Evolutionary conservation across 306 rosid genomes (phyloP).

Genomic region (Coriaria nepalensis): DNA sequence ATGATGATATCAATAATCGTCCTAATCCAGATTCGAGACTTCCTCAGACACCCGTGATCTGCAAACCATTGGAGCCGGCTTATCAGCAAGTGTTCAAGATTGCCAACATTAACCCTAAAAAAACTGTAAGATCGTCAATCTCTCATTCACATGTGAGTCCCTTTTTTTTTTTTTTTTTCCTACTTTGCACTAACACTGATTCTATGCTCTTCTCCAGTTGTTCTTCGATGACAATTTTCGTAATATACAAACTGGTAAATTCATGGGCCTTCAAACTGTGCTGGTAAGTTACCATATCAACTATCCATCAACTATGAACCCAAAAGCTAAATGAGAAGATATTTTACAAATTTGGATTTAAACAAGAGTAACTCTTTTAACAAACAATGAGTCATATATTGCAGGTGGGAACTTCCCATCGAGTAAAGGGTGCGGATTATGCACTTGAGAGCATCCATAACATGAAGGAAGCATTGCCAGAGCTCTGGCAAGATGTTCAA

Average conservation of each 20-base stretch:
- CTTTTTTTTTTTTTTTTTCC: no score
- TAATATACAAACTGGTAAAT: constrained; percentile 49
- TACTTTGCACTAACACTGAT: no score
- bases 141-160: background rate
- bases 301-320: background rate
- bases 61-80: constrained; percentile 73
- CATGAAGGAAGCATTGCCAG: constrained; percentile 72
- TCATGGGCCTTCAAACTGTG: constrained; percentile 56
- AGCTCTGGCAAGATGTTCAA: constrained; percentile 49
- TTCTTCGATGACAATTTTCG: constrained; percentile 74
- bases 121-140: constrained; percentile 39
- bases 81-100: constrained; percentile 48
- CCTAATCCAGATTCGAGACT: constrained; percentile 24
- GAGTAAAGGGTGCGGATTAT: constrained; percentile 40
- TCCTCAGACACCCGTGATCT: constrained; percentile 50
- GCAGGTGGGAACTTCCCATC: constrained; percentile 53
- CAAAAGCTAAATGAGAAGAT: background rate
- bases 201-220: constrained; percentile 28
- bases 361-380: background rate
- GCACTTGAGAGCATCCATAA: constrained; percentile 91
- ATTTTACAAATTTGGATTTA: background rate
- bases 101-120: constrained; percentile 51
- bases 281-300: constrained; percentile 33
- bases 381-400: constrained; percentile 9
- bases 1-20: constrained; percentile 10